phyloP scores from a whole-genome alignment of 1,139 yeast genomes.

The Lodderomyces beijingensis region DNA sequence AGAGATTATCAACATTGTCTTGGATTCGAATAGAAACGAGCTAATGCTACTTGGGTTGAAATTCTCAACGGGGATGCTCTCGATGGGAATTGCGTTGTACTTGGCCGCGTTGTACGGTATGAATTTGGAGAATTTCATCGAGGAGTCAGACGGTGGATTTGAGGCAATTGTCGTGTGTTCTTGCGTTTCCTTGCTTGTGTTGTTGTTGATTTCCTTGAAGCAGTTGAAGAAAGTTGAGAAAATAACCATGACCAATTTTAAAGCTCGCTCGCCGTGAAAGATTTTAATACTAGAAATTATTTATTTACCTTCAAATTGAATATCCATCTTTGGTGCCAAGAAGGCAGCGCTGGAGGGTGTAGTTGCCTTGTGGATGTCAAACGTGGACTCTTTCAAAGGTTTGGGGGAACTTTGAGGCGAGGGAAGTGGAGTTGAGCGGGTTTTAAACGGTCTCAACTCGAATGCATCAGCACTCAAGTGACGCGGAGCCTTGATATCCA shows the following conservation, averaged over 20 bases:
- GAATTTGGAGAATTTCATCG: conserved; percentile 89
- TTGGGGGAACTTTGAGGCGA: conserved; percentile 37
- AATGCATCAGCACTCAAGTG: conserved; percentile 27
- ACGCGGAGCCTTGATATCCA: conserved; percentile 16
- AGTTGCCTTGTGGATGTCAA: too few species aligned
- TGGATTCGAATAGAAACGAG: conserved; percentile 46
- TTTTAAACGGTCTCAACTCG: conserved; percentile 41
- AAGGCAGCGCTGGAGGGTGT: conserved; percentile 27
- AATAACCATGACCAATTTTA: conserved; percentile 35
- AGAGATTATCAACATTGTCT: conserved; percentile 42
- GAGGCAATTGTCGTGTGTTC: conserved; percentile 29
- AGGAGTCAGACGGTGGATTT: conserved; percentile 56
- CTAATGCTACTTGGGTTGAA: conserved; percentile 44
- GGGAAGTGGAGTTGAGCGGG: conserved; percentile 39
- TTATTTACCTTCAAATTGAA: conserved; percentile 22
- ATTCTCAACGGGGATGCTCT: conserved; percentile 38
- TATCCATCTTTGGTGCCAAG: conserved; percentile 26
- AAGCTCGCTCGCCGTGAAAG: neutral
- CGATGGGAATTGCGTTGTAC: conserved; percentile 38
- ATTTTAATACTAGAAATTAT: neutral
- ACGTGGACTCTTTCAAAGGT: too few species aligned
- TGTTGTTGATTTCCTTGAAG: conserved; percentile 26
- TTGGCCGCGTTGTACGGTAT: conserved; percentile 43
- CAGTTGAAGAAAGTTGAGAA: conserved; percentile 33
- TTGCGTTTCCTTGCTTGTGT: conserved; percentile 20